Base-by-base conservation (phyloP, 1,284 basidiomycete species). In the Ganoderma meredithae region DNA sequence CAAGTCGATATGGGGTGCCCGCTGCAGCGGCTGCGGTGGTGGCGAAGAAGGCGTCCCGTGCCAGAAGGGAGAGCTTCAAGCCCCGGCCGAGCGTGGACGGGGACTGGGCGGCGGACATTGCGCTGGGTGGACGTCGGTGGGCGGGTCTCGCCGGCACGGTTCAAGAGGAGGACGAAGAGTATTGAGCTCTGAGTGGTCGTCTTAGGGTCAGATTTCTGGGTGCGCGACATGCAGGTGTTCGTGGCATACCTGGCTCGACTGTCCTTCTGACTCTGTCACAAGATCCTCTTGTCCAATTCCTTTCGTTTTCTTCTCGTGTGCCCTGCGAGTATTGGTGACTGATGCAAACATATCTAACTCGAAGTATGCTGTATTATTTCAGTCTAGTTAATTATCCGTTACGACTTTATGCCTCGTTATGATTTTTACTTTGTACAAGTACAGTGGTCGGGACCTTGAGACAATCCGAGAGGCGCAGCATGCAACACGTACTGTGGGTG, bases 51-150 rank as follows among this genome's bases (percentile, higher is more conserved):
- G 83, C 83, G 27, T 79, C 84, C 56, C 79, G 86, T 56, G 82
- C 84, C 40, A 76, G 83, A 69, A 83, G 90, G 70, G 92, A 94
- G 81, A 94, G 92, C 77, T 94, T 94, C 78, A 90, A 87, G 76
- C 92, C 93, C 10, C 82, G 92, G 55, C 86, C 91, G 52, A 94
- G 92, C 74, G 79, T 88, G 25, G 90, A 92, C 72, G 81, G 77
- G 58, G 68, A 72, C 56, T 75, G 75, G 72, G 72, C 68, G 17
- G 56, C 41, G 10, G 70, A 69, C 13, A 65, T 67, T 2, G 72
- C 67, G 2, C 41, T 72, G 31, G 66, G 64, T 0, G 72, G 60
- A 49, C 75, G 71, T 58, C 70, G 77, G 61, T 79, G 75, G 69
- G 78, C 76, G 2, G 78, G 79, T 17, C 75, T 79, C 55, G 71